phyloP scores from a whole-genome alignment of 768 basidiomycete genomes.

The Calocybe gangraenosa region DNA sequence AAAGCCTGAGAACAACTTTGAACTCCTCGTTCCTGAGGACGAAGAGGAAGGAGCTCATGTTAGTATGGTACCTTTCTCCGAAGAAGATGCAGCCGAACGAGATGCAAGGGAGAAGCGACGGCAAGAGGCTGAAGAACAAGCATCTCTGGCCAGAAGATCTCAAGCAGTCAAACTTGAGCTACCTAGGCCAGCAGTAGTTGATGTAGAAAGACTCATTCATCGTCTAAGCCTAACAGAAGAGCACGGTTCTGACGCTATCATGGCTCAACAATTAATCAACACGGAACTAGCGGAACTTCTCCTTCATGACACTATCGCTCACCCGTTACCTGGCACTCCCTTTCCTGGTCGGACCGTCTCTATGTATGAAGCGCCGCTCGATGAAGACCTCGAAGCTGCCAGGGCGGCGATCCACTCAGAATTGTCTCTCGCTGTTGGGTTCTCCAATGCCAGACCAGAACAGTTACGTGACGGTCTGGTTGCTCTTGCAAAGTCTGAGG shows the following conservation, averaged over 20 bases:
- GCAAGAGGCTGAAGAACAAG: slow-evolving; percentile 74
- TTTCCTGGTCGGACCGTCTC: slow-evolving; percentile 70
- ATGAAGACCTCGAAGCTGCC: slow-evolving; percentile 69
- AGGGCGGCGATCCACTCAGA: slow-evolving; percentile 73
- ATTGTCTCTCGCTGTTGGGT: slow-evolving; percentile 75
- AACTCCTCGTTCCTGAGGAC: slow-evolving; percentile 87
- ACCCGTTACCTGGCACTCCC: slow-evolving; percentile 87
- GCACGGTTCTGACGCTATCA: slow-evolving; percentile 34
- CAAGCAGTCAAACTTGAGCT: slow-evolving; percentile 76
- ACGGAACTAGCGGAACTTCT: slow-evolving; percentile 75
- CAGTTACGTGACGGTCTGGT: slow-evolving; percentile 77
- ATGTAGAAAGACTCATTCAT: slow-evolving; percentile 59
- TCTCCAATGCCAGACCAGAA: slow-evolving; percentile 75
- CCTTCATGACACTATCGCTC: slow-evolving; percentile 80
- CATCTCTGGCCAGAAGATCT: slow-evolving; percentile 77
- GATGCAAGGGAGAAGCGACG: slow-evolving; percentile 68
- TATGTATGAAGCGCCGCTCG: slow-evolving; percentile 68
- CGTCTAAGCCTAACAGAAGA: slow-evolving; percentile 51
- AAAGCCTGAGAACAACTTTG: slow-evolving; percentile 95
- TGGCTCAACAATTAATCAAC: slow-evolving; percentile 65
- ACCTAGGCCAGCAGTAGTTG: slow-evolving; percentile 83
- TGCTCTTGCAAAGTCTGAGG: slow-evolving; percentile 58
- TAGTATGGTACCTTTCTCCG: slow-evolving; percentile 31
- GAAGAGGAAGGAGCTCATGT: slow-evolving; percentile 64
- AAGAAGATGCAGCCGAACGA: slow-evolving; percentile 91